Conservation (phyloP, 257 asterid species). For the Jacaranda mimosifolia region DNA sequence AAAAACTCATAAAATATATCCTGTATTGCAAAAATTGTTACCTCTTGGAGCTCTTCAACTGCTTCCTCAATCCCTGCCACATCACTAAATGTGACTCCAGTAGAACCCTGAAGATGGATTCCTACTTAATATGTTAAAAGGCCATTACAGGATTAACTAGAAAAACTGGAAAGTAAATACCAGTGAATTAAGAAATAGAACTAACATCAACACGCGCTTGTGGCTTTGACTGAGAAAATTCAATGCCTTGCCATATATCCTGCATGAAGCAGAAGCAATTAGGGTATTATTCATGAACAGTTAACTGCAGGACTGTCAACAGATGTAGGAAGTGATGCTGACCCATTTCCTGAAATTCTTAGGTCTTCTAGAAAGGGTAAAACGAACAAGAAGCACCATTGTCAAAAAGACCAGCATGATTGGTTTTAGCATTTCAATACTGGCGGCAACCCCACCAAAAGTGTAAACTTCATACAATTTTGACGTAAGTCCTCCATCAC, state of each 20-base stretch:
- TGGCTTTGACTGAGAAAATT: slow-evolving; percentile 95
- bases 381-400: slow-evolving; percentile 92
- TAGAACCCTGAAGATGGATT: slow-evolving; percentile 74
- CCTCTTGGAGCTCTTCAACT: slow-evolving; percentile 99
- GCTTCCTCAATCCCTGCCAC: slow-evolving; percentile 99
- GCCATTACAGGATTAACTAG: slow-evolving; percentile 25
- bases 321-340: slow-evolving; percentile 45
- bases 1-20: slow-evolving; percentile 17
- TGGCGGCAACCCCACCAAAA: slow-evolving; percentile 81
- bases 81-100: slow-evolving; percentile 89
- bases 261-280: slow-evolving; percentile 51
- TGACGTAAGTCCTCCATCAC: slow-evolving; percentile 73
- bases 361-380: slow-evolving; percentile 95
- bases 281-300: slow-evolving; percentile 28
- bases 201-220: slow-evolving; percentile 99
- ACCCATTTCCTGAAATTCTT: slow-evolving; percentile 97
- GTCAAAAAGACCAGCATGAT: slow-evolving; percentile 71
- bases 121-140: slow-evolving; percentile 36
- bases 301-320: slow-evolving; percentile 29
- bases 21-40: slow-evolving; percentile 34
- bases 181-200: slow-evolving; percentile 33
- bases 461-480: slow-evolving; percentile 75
- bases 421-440: slow-evolving; percentile 78
- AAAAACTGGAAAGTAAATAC: slow-evolving; percentile 16
- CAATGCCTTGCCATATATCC: slow-evolving; percentile 99